Evolutionary conservation across 108 stramenopile genomes (phyloP).

Genomic region (Cyclostephanos invisitatus): DNA sequence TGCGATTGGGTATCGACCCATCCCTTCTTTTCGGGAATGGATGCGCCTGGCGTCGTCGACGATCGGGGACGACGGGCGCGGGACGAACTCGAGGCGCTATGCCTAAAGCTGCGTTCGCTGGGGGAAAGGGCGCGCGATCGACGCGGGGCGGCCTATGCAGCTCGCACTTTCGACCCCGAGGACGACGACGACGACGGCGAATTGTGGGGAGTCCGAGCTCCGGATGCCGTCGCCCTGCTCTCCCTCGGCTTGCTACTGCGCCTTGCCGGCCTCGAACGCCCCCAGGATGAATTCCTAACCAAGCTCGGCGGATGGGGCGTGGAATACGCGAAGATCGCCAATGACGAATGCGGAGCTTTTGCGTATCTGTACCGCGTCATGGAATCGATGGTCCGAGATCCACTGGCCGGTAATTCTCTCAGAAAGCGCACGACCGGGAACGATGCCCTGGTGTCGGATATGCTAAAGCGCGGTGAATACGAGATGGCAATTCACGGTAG

Average conservation of each 20-base stretch:
- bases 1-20: conserved; percentile 46
- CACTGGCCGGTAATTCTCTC: conserved; percentile 7
- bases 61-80: conserved; percentile 7
- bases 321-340: conserved; percentile 48
- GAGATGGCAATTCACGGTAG: conserved; percentile 4
- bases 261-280: conserved; percentile 29
- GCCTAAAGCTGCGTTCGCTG: conserved; percentile 14
- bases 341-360: conserved; percentile 62
- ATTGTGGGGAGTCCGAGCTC: conserved; percentile 35
- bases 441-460: conserved; percentile 1
- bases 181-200: conserved; percentile 22
- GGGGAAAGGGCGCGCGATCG: conserved; percentile 33
- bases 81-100: conserved; percentile 21
- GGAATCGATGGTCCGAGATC: conserved; percentile 39
- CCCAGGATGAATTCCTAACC: conserved; percentile 5
- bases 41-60: not conserved
- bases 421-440: not conserved
- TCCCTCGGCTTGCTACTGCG: conserved; percentile 67
- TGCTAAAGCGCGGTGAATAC: conserved; percentile 7
- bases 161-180: not conserved
- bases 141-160: conserved; percentile 24
- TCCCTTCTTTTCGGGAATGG: conserved; percentile 51
- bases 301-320: conserved; percentile 38
- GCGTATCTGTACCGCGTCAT: conserved; percentile 50
- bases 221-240: conserved; percentile 54